These are phyloP conservation scores for Xylaria sp. DNA, from an alignment of 2,329 filamentous ascomycete species.

Conservation along the genomic window DNA sequence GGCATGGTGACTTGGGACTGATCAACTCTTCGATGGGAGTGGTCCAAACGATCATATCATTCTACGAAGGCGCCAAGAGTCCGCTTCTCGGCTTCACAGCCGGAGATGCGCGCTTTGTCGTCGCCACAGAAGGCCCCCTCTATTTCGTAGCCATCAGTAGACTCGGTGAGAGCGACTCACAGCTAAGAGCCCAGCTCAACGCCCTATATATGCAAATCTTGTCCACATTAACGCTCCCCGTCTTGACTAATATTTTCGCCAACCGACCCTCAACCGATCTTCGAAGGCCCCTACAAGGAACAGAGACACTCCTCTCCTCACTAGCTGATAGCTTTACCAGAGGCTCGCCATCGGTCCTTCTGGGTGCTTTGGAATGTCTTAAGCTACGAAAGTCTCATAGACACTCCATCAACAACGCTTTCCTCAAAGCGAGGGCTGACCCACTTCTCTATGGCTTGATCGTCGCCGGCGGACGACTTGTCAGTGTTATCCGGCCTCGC, in stretches of 20 bases:
- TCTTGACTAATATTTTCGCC: conserved; percentile 85
- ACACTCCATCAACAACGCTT: conserved; percentile 84
- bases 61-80: conserved; percentile 86
- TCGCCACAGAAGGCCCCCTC: conserved; percentile 84
- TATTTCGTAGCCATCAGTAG: conserved; percentile 95
- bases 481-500: conserved; percentile 93
- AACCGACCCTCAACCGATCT: conserved; percentile 94
- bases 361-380: conserved; percentile 94
- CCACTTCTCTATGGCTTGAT: conserved; percentile 92
- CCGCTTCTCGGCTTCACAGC: conserved; percentile 85
- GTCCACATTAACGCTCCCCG: conserved; percentile 91
- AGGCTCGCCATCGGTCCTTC: conserved; percentile 87
- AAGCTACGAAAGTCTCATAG: conserved; percentile 89
- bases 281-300: conserved; percentile 88
- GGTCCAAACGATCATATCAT: conserved; percentile 97
- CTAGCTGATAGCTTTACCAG: conserved; percentile 94
- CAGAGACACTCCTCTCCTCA: conserved; percentile 89
- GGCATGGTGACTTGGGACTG: conserved; percentile 88
- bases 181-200: conserved; percentile 88
- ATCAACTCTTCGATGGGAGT: conserved; percentile 96
- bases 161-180: conserved; percentile 89
- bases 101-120: conserved; percentile 85
- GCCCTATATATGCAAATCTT: conserved; percentile 98
- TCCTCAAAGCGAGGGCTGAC: conserved; percentile 80
- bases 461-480: conserved; percentile 90